phyloP scores from a whole-genome alignment of 1,284 basidiomycete genomes.

The Sanghuangporus sanghuang region DNA sequence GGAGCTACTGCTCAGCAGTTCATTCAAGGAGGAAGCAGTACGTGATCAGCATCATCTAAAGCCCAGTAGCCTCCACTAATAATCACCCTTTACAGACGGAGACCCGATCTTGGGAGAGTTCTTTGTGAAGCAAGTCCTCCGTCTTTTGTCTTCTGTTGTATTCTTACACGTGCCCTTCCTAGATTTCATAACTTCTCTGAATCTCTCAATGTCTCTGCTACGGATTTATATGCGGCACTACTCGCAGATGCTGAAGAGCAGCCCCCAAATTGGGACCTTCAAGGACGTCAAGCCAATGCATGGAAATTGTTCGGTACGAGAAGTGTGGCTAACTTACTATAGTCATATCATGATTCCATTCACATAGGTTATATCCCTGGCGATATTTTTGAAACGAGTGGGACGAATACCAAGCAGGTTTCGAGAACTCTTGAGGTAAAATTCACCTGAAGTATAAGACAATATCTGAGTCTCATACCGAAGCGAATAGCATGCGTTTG shows the following conservation, averaged over 20 bases:
- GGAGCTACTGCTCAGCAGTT: conserved; percentile 43
- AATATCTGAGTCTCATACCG: conserved; percentile 1
- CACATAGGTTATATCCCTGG: conserved; percentile 46
- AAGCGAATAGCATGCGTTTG: conserved; percentile 47
- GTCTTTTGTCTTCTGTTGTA: neutral
- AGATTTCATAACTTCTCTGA: conserved; percentile 46
- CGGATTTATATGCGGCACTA: conserved; percentile 48
- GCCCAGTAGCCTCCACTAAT: neutral
- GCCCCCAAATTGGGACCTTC: conserved; percentile 57
- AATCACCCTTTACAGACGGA: conserved; percentile 37
- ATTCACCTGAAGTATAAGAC: neutral
- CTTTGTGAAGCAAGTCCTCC: conserved; percentile 50
- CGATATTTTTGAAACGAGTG: conserved; percentile 46
- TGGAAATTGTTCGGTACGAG: conserved; percentile 47
- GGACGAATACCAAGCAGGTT: conserved; percentile 55
- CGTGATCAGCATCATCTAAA: conserved; percentile 22
- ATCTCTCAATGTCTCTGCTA: conserved; percentile 40
- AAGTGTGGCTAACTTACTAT: conserved; percentile 3
- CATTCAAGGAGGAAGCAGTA: conserved; percentile 62
- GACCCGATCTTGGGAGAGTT: conserved; percentile 63
- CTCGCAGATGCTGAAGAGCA: conserved; percentile 54
- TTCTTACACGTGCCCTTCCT: neutral
- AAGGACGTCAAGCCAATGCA: conserved; percentile 52
- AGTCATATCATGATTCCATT: neutral
- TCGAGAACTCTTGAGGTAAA: conserved; percentile 54